A percentile compares a stretch with the other conserved stretches of the same genome.
phyloP scores from a whole-genome alignment of 78 protist species.

The Guillardia theta region DNA sequence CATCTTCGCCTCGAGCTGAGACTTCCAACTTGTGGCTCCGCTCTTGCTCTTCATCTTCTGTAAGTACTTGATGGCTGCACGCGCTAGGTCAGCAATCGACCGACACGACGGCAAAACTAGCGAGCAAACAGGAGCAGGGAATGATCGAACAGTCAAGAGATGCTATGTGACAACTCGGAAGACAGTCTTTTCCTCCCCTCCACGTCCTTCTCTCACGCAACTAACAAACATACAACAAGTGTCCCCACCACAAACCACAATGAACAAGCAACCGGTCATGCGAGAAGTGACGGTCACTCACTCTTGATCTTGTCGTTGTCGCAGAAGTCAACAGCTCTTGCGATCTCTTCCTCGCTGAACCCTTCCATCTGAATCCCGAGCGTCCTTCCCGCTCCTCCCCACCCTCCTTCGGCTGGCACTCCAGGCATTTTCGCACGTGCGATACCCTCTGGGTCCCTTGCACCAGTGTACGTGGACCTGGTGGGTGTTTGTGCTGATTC shows the following conservation, averaged over 20 bases:
- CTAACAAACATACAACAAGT: neutral
- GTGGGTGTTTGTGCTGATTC: neutral
- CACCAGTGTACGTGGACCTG: neutral
- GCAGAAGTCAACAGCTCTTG: constrained; percentile 2
- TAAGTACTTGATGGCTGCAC: neutral
- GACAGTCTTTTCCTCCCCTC: no score
- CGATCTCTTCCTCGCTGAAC: constrained; percentile 31
- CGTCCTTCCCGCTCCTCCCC: neutral
- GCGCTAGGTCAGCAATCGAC: no score
- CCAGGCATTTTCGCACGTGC: neutral
- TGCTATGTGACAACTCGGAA: neutral
- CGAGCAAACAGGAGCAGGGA: neutral
- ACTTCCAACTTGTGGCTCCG: neutral
- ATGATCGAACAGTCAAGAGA: neutral
- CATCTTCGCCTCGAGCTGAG: neutral
- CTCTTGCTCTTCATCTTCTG: neutral
- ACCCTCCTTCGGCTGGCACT: constrained; percentile 15
- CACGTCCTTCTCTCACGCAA: no score
- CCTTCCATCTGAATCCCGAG: constrained; percentile 1
- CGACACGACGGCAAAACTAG: neutral
- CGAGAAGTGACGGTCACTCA: neutral
- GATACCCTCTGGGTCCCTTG: no score
- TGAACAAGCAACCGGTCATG: neutral
- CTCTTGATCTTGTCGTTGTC: constrained; percentile 24
- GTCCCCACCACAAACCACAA: neutral